A percentile compares a stretch with the other conserved stretches of the same genome.
Evolutionary conservation across 75 land plant genomes (phyloP).

Genomic region (Pseudotsuga menziesii): DNA sequence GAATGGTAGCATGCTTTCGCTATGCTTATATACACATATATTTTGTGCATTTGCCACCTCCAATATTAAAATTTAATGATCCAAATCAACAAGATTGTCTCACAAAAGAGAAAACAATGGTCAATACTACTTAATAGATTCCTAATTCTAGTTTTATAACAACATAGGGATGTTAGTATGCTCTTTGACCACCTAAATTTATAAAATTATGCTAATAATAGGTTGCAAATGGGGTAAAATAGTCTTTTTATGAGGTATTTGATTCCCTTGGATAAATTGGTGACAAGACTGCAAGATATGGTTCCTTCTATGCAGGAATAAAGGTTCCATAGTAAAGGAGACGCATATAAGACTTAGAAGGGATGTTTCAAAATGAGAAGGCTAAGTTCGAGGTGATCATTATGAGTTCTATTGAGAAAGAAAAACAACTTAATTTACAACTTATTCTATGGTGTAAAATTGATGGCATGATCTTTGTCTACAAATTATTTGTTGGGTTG

Average conservation of each 20-base stretch:
- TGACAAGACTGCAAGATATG: constrained; percentile 19
- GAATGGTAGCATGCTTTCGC: constrained; percentile 72
- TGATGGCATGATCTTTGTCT: background rate
- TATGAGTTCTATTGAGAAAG: too few species aligned
- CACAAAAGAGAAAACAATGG: constrained; percentile 47
- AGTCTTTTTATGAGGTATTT: constrained; percentile 46
- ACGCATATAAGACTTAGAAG: constrained; percentile 53
- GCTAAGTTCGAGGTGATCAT: too few species aligned
- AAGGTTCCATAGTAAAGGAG: constrained; percentile 40
- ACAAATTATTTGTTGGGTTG: background rate
- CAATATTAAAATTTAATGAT: constrained; percentile 56
- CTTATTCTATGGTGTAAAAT: background rate
- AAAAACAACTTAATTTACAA: background rate
- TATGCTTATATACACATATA: constrained; percentile 62
- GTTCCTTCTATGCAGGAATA: constrained; percentile 15
- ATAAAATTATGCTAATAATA: constrained; percentile 12
- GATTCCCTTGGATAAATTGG: constrained; percentile 35
- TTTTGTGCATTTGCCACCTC: constrained; percentile 66
- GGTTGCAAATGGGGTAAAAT: constrained; percentile 50
- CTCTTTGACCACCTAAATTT: background rate
- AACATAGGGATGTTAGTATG: background rate
- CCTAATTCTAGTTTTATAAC: background rate
- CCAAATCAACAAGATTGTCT: constrained; percentile 59
- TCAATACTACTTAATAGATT: constrained; percentile 9
- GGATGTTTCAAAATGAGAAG: too few species aligned